Percentiles rank a stretch among this genome's conserved stretches.
These are phyloP conservation scores for Leccinum subspadiceum DNA, from an alignment of 1,284 basidiomycete genomes.

Conservation along the genomic window DNA sequence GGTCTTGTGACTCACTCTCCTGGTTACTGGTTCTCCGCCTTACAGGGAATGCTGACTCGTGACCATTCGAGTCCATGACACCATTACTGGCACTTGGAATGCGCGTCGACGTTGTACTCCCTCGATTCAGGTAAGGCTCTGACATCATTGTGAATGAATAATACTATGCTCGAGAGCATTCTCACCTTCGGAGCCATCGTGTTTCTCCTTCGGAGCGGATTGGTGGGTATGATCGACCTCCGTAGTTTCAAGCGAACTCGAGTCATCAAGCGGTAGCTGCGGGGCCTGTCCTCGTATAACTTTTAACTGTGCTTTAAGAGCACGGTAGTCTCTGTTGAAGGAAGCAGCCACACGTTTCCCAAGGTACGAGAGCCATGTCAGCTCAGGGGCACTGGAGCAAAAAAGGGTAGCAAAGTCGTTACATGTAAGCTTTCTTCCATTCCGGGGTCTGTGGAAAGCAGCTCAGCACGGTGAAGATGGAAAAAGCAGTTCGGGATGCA, in stretches of 20 bases:
- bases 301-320: conserved; percentile 68
- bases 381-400: neutral
- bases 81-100: neutral
- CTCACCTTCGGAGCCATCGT: conserved; percentile 3
- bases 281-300: conserved; percentile 41
- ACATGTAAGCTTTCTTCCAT: conserved; percentile 83
- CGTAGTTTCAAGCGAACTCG: conserved; percentile 2
- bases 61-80: neutral
- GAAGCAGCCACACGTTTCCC: neutral
- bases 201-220: neutral
- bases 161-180: neutral
- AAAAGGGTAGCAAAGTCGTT: conserved; percentile 21
- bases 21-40: neutral
- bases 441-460: conserved; percentile 56
- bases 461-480: neutral
- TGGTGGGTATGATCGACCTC: conserved; percentile 3
- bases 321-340: conserved; percentile 61
- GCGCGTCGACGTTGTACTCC: conserved; percentile 1
- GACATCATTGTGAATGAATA: neutral
- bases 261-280: conserved; percentile 23
- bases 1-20: conserved; percentile 13
- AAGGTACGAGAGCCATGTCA: neutral
- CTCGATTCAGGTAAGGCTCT: conserved; percentile 1
- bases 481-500: neutral
- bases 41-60: neutral